Conservation (phyloP, 2,329 filamentous ascomycete genomes). For the Microascus cirrosus region DNA sequence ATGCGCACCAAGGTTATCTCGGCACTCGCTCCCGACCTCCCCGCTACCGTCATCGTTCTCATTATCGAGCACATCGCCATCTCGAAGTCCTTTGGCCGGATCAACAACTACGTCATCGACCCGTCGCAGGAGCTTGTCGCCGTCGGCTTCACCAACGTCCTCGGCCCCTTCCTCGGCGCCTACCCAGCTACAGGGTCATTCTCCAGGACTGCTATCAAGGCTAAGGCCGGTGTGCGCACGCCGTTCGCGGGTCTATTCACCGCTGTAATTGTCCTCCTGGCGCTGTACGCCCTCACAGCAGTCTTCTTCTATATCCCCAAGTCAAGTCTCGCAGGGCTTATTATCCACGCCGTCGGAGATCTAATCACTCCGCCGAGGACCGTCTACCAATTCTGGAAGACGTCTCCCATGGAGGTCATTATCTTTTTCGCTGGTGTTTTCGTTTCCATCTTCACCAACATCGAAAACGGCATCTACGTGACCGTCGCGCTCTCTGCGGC, state of each 20-base stretch:
- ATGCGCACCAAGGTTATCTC: slow-evolving; percentile 57
- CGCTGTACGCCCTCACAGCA: slow-evolving; percentile 77
- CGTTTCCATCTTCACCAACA: slow-evolving; percentile 76
- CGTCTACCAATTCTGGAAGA: slow-evolving; percentile 89
- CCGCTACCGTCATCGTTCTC: slow-evolving; percentile 83
- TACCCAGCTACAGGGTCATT: slow-evolving; percentile 94
- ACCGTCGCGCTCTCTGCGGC: slow-evolving; percentile 69
- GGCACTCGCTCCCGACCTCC: slow-evolving; percentile 61
- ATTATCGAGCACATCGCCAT: slow-evolving; percentile 96
- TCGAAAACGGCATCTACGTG: slow-evolving; percentile 87
- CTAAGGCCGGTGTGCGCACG: slow-evolving; percentile 88
- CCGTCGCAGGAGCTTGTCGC: slow-evolving; percentile 94
- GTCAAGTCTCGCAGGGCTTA: slow-evolving; percentile 72
- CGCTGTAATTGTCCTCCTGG: slow-evolving; percentile 71
- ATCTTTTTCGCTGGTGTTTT: slow-evolving; percentile 92
- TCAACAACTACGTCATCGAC: slow-evolving; percentile 94
- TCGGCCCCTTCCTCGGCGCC: slow-evolving; percentile 75
- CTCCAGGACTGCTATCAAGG: slow-evolving; percentile 92
- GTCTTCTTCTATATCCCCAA: slow-evolving; percentile 92
- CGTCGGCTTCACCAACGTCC: slow-evolving; percentile 80
- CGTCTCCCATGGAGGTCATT: slow-evolving; percentile 78
- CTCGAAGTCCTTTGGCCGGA: slow-evolving; percentile 87
- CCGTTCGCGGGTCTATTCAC: slow-evolving; percentile 87
- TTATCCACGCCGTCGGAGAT: slow-evolving; percentile 92
- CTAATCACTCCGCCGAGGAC: slow-evolving; percentile 85